Evolutionary conservation across 148 eudicot species (phyloP), one percentile per base, ranked within the genome.

Genomic region (Rhododendron simsii): DNA sequence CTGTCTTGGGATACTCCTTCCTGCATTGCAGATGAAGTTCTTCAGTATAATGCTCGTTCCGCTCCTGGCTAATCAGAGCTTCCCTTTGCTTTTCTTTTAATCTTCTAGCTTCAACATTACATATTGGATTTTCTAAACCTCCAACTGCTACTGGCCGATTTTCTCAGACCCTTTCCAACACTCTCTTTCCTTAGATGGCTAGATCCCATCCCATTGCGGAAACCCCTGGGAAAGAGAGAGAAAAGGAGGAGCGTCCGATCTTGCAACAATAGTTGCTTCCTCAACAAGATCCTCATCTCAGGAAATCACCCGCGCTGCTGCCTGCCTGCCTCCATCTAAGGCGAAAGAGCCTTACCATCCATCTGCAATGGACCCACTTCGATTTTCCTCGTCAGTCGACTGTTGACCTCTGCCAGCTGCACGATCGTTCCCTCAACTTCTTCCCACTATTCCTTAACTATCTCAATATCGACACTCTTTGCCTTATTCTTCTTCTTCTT

Each of bases 151-250:
- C 73, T 89, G 81, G 23, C 85, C 92, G 61, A 96, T 92, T 85
- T 91, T 92, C 61, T 95, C 99, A 11, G 98, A 91, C 85, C 92
- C 98, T 89, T 89, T 93, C 73, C 90, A 87, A 86, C 7, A 93
- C 88, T 78, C 86, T 89, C 89, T 88, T 88, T 91, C 30, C 85
- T 86, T 85, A 35, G 37, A 35, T 35, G 37, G 37, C 37, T 35
- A 35, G 37, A 35, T 35, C 37, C 35, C 35, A 33, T 33, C 35
- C 35, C 35, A 1, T 33, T 33, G 35, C 35, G 35, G 35, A 33
- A 33, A 33, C 35, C 35, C 35, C 35, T 33, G 35, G 35, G 35
- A 33, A 33, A 33, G 35, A 33, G 35, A 1, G 35, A 33, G 35
- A 33, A 33, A 33, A 33, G 35, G 35, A 33, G 35, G 35, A 33